Percentiles rank a stretch among this genome's conserved stretches.
These are phyloP conservation scores for Barbarea vulgaris DNA, from an alignment of 345 rosid genomes.

Conservation along the genomic window DNA sequence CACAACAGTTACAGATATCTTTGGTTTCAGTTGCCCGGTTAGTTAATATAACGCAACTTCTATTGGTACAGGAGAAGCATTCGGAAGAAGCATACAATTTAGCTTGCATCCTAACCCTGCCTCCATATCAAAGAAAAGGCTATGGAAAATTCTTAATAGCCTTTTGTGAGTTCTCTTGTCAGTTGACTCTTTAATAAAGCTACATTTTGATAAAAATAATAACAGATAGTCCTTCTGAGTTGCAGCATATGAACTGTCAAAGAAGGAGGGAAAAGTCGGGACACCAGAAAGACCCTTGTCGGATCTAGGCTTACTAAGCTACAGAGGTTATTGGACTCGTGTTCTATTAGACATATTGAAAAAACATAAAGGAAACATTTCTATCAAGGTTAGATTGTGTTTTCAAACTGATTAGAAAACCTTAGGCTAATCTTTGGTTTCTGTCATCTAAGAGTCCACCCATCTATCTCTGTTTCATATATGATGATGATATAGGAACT, in stretches of 20 bases:
- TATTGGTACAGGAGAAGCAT: slow-evolving; percentile 80
- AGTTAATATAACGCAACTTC: not conserved
- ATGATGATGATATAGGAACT: slow-evolving; percentile 67
- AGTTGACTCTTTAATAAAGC: not conserved
- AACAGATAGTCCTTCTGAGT: not conserved
- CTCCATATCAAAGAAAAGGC: slow-evolving; percentile 99
- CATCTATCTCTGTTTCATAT: not conserved
- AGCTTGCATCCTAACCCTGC: slow-evolving; percentile 96
- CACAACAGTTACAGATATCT: not conserved
- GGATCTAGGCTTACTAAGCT: slow-evolving; percentile 84
- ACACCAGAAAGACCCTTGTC: slow-evolving; percentile 98
- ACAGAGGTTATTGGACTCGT: slow-evolving; percentile 95
- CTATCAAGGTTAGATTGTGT: slow-evolving; percentile 66
- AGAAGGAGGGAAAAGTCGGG: slow-evolving; percentile 97
- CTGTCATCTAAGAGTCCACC: not conserved
- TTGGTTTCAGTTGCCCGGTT: slow-evolving; percentile 8
- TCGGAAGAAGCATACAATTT: slow-evolving; percentile 96
- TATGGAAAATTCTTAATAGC: slow-evolving; percentile 95
- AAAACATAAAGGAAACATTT: slow-evolving; percentile 89
- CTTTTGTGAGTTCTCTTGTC: slow-evolving; percentile 65
- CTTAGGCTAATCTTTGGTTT: not conserved
- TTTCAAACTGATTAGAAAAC: not conserved
- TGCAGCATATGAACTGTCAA: slow-evolving; percentile 95
- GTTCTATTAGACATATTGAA: slow-evolving; percentile 93
- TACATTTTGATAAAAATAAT: not conserved